phyloP scores from a whole-genome alignment of 257 asterid genomes.

The Solanum megistacrolobum region DNA sequence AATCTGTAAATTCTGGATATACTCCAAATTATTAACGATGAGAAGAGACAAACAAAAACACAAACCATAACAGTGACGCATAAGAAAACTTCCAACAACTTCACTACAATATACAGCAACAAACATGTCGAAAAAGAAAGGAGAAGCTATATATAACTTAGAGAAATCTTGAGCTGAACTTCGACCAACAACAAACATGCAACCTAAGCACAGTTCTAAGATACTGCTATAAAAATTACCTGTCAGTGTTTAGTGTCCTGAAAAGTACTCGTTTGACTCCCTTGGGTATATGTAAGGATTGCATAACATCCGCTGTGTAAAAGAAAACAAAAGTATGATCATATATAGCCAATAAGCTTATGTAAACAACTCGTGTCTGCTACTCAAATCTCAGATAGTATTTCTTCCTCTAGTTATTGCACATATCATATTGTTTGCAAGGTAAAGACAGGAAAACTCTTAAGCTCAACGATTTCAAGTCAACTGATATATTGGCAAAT shows the following conservation, averaged over 20 bases:
- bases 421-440: not conserved
- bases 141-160: not conserved
- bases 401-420: not conserved
- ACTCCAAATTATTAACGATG: not conserved
- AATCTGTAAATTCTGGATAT: not conserved
- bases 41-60: not conserved
- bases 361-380: not conserved
- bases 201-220: not conserved
- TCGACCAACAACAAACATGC: not conserved
- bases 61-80: not conserved
- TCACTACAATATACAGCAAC: not conserved
- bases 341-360: not conserved
- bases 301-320: slow-evolving; percentile 77
- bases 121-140: not conserved
- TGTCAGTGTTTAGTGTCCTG: slow-evolving; percentile 91
- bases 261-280: slow-evolving; percentile 91
- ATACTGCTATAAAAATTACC: slow-evolving; percentile 32
- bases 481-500: not conserved
- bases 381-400: not conserved
- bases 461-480: not conserved
- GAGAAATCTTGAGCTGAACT: not conserved
- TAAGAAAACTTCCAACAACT: not conserved
- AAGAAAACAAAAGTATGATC: not conserved
- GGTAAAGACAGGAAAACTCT: not conserved
- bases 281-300: slow-evolving; percentile 73